Evolutionary conservation across 2,329 filamentous ascomycete genomes (phyloP).

Genomic region (Colletotrichum lentis): DNA sequence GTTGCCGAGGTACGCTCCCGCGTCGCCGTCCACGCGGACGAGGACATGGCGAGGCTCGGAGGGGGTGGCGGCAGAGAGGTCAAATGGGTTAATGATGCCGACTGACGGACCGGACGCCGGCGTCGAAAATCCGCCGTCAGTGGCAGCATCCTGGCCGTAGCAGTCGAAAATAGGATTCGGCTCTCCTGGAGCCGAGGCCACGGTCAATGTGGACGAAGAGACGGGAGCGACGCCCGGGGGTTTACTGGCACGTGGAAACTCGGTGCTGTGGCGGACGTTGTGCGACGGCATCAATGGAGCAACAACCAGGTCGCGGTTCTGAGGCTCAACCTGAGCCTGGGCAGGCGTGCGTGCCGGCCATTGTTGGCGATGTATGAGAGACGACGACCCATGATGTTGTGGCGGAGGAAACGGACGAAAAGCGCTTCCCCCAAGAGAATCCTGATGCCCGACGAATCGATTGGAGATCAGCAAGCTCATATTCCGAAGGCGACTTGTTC

Average conservation of each 20-base stretch:
- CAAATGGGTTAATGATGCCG: constrained; percentile 31
- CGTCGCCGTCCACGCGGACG: constrained; percentile 31
- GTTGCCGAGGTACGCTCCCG: constrained; percentile 20
- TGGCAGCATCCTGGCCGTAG: constrained; percentile 6
- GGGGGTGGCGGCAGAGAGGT: constrained; percentile 23
- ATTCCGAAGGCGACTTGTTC: constrained; percentile 13
- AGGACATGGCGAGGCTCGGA: constrained; percentile 31
- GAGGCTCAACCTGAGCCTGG: constrained; percentile 20
- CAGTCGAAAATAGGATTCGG: background rate
- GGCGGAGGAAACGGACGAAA: constrained; percentile 30
- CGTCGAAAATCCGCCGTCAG: constrained; percentile 14
- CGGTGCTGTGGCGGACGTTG: constrained; percentile 13
- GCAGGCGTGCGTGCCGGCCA: constrained; percentile 27
- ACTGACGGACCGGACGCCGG: constrained; percentile 3
- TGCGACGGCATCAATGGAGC: constrained; percentile 20
- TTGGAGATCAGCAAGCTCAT: constrained; percentile 36
- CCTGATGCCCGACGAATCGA: constrained; percentile 29
- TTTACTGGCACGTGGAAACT: constrained; percentile 5
- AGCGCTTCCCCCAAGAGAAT: constrained; percentile 29
- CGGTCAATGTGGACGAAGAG: constrained; percentile 1
- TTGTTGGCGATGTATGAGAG: constrained; percentile 34
- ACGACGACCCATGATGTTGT: constrained; percentile 28
- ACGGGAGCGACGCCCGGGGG: background rate
- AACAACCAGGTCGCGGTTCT: constrained; percentile 17
- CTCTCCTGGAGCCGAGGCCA: background rate